phyloP scores from a whole-genome alignment of 2,329 filamentous ascomycete species.

The Fusarium globosum region DNA sequence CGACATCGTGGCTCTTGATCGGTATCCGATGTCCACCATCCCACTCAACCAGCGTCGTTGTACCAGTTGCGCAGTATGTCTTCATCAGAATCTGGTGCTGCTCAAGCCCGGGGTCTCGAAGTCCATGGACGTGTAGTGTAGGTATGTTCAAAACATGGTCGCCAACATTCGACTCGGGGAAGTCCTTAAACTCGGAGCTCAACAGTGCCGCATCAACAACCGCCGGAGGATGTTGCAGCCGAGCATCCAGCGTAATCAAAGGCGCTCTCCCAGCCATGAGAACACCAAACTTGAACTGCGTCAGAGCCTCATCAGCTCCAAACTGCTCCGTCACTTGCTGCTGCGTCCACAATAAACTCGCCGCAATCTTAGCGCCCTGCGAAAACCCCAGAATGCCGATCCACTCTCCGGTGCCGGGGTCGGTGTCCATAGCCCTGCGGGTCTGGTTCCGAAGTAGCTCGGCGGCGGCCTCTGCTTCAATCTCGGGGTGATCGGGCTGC shows the following conservation, averaged over 20 bases:
- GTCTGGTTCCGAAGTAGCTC: constrained; percentile 55
- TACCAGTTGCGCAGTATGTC: constrained; percentile 68
- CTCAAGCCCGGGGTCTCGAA: constrained; percentile 71
- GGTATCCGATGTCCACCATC: constrained; percentile 77
- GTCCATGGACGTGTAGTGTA: constrained; percentile 56
- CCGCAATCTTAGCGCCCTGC: constrained; percentile 72
- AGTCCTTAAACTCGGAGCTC: constrained; percentile 43
- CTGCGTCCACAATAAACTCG: constrained; percentile 69
- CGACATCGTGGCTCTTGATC: constrained; percentile 74
- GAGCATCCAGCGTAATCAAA: constrained; percentile 46
- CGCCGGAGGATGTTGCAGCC: constrained; percentile 66
- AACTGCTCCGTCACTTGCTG: constrained; percentile 62
- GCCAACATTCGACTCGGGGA: constrained; percentile 61
- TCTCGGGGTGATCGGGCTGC: constrained; percentile 65
- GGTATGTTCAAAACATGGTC: constrained; percentile 48
- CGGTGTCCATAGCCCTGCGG: constrained; percentile 60
- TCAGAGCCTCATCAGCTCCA: constrained; percentile 37
- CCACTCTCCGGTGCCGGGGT: constrained; percentile 67
- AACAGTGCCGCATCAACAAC: constrained; percentile 40
- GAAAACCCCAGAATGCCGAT: constrained; percentile 73
- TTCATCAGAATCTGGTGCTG: constrained; percentile 61
- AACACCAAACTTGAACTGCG: constrained; percentile 51
- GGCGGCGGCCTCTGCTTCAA: constrained; percentile 59
- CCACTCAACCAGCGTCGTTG: constrained; percentile 74
- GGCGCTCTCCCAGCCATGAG: constrained; percentile 51